Base-by-base conservation (phyloP, 2,329 filamentous ascomycete genomes). In the Neocatenulostroma microsporum region DNA sequence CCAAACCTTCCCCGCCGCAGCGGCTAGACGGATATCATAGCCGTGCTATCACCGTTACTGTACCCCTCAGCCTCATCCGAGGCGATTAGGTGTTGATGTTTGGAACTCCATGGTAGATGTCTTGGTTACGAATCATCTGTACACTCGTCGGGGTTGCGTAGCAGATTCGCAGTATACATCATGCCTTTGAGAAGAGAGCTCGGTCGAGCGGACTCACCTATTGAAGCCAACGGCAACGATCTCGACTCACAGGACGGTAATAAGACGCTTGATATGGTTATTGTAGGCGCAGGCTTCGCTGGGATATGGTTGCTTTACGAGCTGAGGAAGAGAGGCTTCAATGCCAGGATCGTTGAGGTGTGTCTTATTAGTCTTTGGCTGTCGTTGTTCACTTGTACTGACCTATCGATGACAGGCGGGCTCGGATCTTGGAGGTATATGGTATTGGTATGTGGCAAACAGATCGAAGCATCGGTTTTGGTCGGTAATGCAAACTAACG, bases 271-370 rank as follows among this genome's bases (percentile, higher is more conserved):
- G 54, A 56, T 37, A 53, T 50, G 9, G 20, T 55, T 17, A 44
- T 55, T 15, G 60, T 67, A 11, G 64, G 63, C 23, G 63, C 63
- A 21, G 63, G 64, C 0, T 66, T 67, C 36, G 59, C 62, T 15
- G 63, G 63, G n/a, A 51, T 63, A 5, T 66, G 63, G 33, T 39
- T 60, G 26, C 54, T 66, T 47, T 57, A 66, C 45, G 61, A 63
- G 40, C 51, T 65, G 20, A 55, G 63, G 13, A 55, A 66, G 39
- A 43, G 45, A 17, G 50, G 50, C 5, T 43, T 50, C 39, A 51
- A 44, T 18, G 42, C 48, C 17, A 46, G 32, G 13, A 44, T 28
- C 18, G 34, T 28, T 21, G 34, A 28, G 21, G 31, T 25, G 14
- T n/a, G n/a, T n/a, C n/a, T n/a, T n/a, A n/a, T n/a, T n/a, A 17